Base-by-base conservation (phyloP, 2,329 filamentous ascomycete species). In the Penicillium sp. region DNA sequence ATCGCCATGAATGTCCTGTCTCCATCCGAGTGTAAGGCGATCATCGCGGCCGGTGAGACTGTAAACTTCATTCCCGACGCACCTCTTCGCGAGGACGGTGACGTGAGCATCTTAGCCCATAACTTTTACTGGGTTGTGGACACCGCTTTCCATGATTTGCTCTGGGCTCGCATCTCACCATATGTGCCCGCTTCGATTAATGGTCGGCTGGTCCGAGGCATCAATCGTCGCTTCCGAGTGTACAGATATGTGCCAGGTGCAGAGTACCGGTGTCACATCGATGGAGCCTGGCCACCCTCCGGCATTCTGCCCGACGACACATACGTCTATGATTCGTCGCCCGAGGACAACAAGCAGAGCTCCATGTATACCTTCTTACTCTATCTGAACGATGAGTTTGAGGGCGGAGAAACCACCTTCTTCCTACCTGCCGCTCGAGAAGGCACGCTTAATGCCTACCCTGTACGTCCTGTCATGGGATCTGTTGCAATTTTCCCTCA, bases 101-200 rank as follows among this genome's bases (percentile, higher is more conserved):
- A 85, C 45, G 74, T 75, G 25, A 85, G 81, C 58, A 76, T 86
- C 40, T 66, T 86, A 1, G 84, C 84, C 0, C 84, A 87, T 69
- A 87, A 86, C 64, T 85, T 87, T 56, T 86, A 86, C 70, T 87
- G 84, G 84, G 73, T 87, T 7, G 74, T 82, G 9, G 84, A 87
- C 55, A 71, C 73, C 24, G 71, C 74, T 0, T 86, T 86, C 62
- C 79, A 83, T 57, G 76, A 83, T 48, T 74, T 70, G 11, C 72
- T 87, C 1, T 87, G 84, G 84, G 65, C 70, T 0, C 76, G 84
- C 11, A 77, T 87, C 2, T 68, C 74, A 3, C 68, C 74, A 0
- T 82, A 81, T 41, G 76, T 87, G 0, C 83, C 84, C 0, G 61
- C 69, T 0, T 66, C 67, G 0, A 70, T 85, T 1, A 74, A 74